Evolutionary conservation across 495 filamentous ascomycete species (phyloP), one percentile per base, ranked within the genome.

Genomic region (Sordaria brevicollis): DNA sequence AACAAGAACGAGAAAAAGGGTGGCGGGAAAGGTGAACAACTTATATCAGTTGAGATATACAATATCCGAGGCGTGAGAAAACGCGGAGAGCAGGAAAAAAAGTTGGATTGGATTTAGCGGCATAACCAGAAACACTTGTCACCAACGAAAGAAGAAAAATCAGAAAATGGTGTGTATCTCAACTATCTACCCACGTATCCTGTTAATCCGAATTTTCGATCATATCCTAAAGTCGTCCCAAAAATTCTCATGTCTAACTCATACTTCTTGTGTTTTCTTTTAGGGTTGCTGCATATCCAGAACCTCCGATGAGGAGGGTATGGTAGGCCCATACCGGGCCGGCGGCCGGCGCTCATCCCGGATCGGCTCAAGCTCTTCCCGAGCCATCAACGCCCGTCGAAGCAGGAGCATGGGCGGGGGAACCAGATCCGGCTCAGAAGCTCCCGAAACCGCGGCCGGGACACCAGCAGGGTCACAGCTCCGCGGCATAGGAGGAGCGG

Each of bases 271-370:
- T 29, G 33, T 41, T 29, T 35, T 4, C 34, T 65, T 36, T 3
- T 67, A 85, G 83, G 83, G 83, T 73, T 85, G 83, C 72, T 85
- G 83, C 74, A 80, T 84, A 68, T 85, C 83, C 21, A 76, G 78
- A 41, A 74, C 79, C 65, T 74, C 76, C 25, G 5, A 8, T 2
- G 49, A 62, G 13, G 49, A 62, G 69, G 80, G 77, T 69, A 78
- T 80, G 15, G 81, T 79, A 72, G 81, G 80, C n/a, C 82, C 81
- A 17, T 83, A 83, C 33, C 76, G 80, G 7, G 78, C 77, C 7
- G 79, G 77, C 65, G 76, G 66, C 69, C 79, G n/a, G n/a, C n/a
- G 71, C 17, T 74, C 78, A 7, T 62, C 49, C 11, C 2, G 49
- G 11, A 62, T 13, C n/a, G n/a, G n/a, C 5, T 79, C 82, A 0